Conservation (phyloP, 2,329 filamentous ascomycete genomes). For the Hypoxylon sp. region DNA sequence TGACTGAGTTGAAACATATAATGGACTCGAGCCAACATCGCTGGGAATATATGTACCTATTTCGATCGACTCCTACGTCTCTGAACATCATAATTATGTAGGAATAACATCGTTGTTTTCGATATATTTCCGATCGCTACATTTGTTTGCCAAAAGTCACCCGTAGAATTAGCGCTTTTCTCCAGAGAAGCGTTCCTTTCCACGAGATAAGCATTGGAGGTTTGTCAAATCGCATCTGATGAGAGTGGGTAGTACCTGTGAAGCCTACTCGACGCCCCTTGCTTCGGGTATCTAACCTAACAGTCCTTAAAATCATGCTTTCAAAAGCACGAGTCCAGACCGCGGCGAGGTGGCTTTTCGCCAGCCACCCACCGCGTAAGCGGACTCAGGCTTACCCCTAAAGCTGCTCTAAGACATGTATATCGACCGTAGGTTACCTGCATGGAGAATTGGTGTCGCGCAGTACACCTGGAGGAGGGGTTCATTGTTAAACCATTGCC, state of each 20-base stretch:
- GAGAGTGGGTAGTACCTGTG: not conserved
- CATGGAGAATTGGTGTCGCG: not conserved
- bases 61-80: not conserved
- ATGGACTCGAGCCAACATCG: not conserved
- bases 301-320: too few species aligned
- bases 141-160: not conserved
- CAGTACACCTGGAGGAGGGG: not conserved
- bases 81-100: not conserved
- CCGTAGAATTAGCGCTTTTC: not conserved
- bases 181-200: not conserved
- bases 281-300: too few species aligned
- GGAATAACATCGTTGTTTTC: slow-evolving; percentile 3
- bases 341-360: too few species aligned
- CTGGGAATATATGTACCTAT: not conserved
- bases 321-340: too few species aligned
- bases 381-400: not conserved
- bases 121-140: not conserved
- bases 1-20: not conserved
- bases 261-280: not conserved
- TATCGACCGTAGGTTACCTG: not conserved
- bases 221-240: not conserved
- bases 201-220: not conserved
- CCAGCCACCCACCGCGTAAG: not conserved
- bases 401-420: not conserved
- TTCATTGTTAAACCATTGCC: not conserved